Evolutionary conservation across 108 stramenopile genomes (phyloP), one percentile per base, ranked within the genome.

Genomic region (Pseudonitzschia multistriata): DNA sequence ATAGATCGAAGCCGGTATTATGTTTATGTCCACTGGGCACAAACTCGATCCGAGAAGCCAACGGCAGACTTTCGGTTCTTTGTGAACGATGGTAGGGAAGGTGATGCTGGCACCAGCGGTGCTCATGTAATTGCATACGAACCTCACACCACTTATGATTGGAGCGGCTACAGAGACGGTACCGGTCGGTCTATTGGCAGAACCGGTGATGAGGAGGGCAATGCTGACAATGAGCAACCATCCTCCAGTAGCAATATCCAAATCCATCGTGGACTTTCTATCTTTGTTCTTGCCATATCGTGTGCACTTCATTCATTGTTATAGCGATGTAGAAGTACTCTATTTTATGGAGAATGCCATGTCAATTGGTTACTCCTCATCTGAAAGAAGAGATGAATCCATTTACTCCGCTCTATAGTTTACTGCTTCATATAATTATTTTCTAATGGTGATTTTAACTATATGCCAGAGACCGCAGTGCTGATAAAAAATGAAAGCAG

Each of bases 1-100:
- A 35, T 10, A 31, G 77, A 78, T 62, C 62, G 70, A 15, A 42
- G 50, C 56, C 62, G 77, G 45, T 78, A 78, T 37, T 78, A 64
- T 37, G 59, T 78, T n/a, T 72, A 72, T 39, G 57, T 78, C 21
- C 71, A 67, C 29, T 67, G 5, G 39, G 77, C 66, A 14, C 25
- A 33, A 36, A 78, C 77, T 11, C 40, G 37, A 6, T 63, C 10
- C 4, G 77, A 68, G 34, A 39, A 45, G 5, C 49, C 66, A 21
- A 78, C 70, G 5, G 27, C 37, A 1, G 70, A 72, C 53, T 71
- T 78, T 25, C 66, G 68, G 47, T 72, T 78, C 22, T 78, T 33
- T 19, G 54, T 67, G 8, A 49, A 72, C 48, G 77, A 78, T 62
- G 77, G 70, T 14, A 49, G 49, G 5, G 40, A 60, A 19, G 69